Conservation (phyloP, 2,329 filamentous ascomycete species). For the Colletotrichum shisoi region DNA sequence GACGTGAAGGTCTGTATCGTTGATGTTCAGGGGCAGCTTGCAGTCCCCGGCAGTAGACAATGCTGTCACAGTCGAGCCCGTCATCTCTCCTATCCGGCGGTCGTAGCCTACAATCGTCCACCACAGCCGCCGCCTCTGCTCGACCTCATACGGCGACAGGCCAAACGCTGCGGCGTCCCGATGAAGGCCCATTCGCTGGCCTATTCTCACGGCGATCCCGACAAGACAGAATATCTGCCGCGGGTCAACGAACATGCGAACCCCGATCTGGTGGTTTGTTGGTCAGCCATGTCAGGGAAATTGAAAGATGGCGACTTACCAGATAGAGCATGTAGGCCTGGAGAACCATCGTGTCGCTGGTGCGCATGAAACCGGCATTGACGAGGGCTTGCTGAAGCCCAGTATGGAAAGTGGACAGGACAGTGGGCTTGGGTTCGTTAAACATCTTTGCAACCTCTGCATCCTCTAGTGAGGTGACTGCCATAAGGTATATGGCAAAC, state of each 20-base stretch:
- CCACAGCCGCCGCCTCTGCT: constrained; percentile 76
- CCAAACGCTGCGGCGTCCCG: constrained; percentile 64
- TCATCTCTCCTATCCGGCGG: constrained; percentile 72
- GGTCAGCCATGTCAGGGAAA: constrained; percentile 6
- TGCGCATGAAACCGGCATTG: constrained; percentile 72
- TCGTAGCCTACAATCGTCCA: constrained; percentile 76
- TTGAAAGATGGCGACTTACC: constrained; percentile 53
- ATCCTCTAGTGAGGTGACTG: constrained; percentile 66
- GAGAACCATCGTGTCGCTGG: constrained; percentile 69
- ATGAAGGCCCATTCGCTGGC: constrained; percentile 73
- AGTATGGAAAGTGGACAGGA: constrained; percentile 63
- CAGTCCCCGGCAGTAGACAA: constrained; percentile 63
- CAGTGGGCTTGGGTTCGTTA: constrained; percentile 59
- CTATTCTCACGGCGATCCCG: constrained; percentile 71
- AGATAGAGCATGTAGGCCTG: constrained; percentile 74
- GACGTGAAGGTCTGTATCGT: constrained; percentile 66
- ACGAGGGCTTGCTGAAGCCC: constrained; percentile 71
- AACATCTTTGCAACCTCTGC: constrained; percentile 61
- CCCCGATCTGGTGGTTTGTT: constrained; percentile 45
- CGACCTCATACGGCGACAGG: constrained; percentile 67
- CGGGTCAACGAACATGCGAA: constrained; percentile 68
- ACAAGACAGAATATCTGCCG: constrained; percentile 68
- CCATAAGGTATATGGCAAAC: constrained; percentile 70
- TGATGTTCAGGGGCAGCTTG: constrained; percentile 67
- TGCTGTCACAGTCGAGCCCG: constrained; percentile 65